phyloP scores from a whole-genome alignment of 139 green algal genomes.

The Zygnema cylindricum region DNA sequence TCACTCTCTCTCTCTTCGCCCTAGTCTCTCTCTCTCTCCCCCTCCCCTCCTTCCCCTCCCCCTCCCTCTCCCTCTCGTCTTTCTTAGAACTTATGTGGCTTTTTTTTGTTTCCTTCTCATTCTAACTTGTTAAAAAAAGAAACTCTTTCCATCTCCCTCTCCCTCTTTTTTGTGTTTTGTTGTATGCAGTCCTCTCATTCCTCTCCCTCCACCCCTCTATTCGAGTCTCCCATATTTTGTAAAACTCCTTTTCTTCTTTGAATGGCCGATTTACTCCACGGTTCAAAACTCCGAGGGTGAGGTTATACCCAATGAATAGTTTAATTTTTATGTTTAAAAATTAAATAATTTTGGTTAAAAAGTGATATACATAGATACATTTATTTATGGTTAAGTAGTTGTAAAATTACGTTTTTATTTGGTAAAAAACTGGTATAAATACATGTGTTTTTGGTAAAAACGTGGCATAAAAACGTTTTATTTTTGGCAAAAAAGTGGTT shows the following conservation, averaged over 20 bases:
- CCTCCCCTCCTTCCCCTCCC: background rate
- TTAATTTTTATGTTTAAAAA: background rate
- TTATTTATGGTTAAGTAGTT: background rate
- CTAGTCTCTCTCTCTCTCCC: background rate
- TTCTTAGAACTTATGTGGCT: background rate
- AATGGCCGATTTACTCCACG: slow-evolving; percentile 29
- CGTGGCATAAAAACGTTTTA: too few species aligned
- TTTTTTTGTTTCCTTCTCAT: background rate
- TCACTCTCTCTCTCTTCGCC: background rate
- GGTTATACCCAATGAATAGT: background rate
- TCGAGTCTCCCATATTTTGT: background rate
- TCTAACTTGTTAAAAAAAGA: background rate
- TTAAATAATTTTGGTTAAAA: background rate
- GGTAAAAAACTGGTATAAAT: background rate
- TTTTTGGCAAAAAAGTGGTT: too few species aligned
- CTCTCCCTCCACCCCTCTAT: slow-evolving; percentile 48
- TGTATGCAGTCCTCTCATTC: slow-evolving; percentile 20
- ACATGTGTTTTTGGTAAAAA: too few species aligned
- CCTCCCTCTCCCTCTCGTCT: background rate
- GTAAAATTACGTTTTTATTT: background rate
- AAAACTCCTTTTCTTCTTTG: background rate
- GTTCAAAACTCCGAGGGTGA: background rate
- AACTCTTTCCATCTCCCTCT: slow-evolving; percentile 2
- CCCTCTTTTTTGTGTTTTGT: background rate
- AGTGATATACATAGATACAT: background rate